Evolutionary conservation across 2,329 filamentous ascomycete genomes (phyloP).

Genomic region (Acrocalymma vagum): DNA sequence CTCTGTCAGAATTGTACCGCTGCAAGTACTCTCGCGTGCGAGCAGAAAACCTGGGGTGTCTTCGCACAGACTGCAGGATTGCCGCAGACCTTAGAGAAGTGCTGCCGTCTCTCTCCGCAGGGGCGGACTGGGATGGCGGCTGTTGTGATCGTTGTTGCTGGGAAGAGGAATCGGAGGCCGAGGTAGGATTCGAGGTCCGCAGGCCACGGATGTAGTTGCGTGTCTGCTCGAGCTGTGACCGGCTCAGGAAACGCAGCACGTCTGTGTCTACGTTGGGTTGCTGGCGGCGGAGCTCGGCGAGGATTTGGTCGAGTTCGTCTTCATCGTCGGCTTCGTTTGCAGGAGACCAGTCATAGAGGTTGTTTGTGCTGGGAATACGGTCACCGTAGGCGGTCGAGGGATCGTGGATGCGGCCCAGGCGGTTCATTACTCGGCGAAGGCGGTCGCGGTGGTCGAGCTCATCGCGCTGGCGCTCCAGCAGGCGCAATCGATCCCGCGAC

Average conservation of each 20-base stretch:
- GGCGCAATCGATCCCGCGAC: conserved; percentile 35
- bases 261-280: conserved; percentile 51
- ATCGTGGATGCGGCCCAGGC: conserved; percentile 54
- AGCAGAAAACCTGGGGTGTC: conserved; percentile 50
- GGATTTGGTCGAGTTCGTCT: conserved; percentile 51
- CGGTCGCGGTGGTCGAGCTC: conserved; percentile 51
- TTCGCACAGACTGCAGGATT: conserved; percentile 50
- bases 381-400: conserved; percentile 59
- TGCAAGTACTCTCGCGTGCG: conserved; percentile 48
- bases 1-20: conserved; percentile 51
- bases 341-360: conserved; percentile 69
- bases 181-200: no score
- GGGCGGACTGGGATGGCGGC: conserved; percentile 20
- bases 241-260: conserved; percentile 45
- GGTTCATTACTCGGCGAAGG: conserved; percentile 55
- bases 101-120: conserved; percentile 40
- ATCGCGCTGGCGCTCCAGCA: conserved; percentile 41
- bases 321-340: conserved; percentile 47
- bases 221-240: conserved; percentile 47
- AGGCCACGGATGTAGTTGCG: conserved; percentile 28
- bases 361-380: conserved; percentile 61
- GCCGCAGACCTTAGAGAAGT: conserved; percentile 50
- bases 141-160: not conserved
- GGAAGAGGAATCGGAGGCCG: no score
- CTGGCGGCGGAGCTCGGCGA: conserved; percentile 50